These are phyloP conservation scores for Cryptococcus floricola DNA, from an alignment of 1,284 basidiomycete genomes.

Conservation along the genomic window DNA sequence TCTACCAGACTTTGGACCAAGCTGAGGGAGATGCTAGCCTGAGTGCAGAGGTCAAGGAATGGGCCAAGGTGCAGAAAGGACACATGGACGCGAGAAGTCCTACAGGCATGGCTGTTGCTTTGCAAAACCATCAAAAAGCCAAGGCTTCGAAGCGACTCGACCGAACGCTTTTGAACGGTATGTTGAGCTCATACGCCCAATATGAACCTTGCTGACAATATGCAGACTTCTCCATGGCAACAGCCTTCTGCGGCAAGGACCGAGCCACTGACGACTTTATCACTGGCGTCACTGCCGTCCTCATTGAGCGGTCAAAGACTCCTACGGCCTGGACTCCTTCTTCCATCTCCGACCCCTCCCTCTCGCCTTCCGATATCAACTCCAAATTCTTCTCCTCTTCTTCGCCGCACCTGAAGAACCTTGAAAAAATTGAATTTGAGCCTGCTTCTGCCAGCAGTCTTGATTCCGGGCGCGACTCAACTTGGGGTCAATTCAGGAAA, in stretches of 20 bases:
- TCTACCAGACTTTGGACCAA: constrained; percentile 59
- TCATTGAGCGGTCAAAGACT: constrained; percentile 60
- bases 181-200: constrained; percentile 46
- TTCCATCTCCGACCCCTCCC: constrained; percentile 56
- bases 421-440: constrained; percentile 47
- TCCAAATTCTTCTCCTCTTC: constrained; percentile 38
- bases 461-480: constrained; percentile 30
- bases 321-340: constrained; percentile 53
- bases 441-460: constrained; percentile 20
- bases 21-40: constrained; percentile 43
- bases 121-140: constrained; percentile 70
- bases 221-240: constrained; percentile 37
- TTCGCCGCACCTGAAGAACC: constrained; percentile 62
- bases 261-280: constrained; percentile 75
- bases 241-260: constrained; percentile 32
- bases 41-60: constrained; percentile 57
- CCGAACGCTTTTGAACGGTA: constrained; percentile 73
- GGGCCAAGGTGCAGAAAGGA: constrained; percentile 69
- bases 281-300: constrained; percentile 69
- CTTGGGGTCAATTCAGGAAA: constrained; percentile 46
- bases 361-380: constrained; percentile 54
- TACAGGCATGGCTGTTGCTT: constrained; percentile 81
- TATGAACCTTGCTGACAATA: neutral
- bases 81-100: constrained; percentile 71
- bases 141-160: constrained; percentile 58